A percentile compares a stretch with the other conserved stretches of the same genome.
These are phyloP conservation scores for Chamaecyparis obtusa DNA, from an alignment of 75 land plant genomes.

Conservation along the genomic window DNA sequence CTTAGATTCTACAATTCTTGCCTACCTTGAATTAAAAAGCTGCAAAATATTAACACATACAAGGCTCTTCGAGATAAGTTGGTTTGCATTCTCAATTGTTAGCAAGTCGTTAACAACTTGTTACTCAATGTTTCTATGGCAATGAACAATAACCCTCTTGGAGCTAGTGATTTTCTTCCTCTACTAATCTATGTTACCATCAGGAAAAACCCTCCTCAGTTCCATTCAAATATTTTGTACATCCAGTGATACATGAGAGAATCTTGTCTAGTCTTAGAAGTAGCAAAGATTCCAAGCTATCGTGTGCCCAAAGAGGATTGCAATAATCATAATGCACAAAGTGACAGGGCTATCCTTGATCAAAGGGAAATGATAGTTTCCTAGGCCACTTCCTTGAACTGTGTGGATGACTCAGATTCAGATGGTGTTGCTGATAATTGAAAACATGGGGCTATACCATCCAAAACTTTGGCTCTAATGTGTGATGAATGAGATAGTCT, in stretches of 20 bases:
- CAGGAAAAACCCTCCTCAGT: no score
- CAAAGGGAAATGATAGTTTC: neutral
- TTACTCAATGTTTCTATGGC: constrained; percentile 77
- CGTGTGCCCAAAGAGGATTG: neutral
- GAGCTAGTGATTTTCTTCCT: no score
- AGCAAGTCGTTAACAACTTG: constrained; percentile 87
- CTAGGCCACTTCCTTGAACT: neutral
- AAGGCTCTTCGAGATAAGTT: constrained; percentile 97
- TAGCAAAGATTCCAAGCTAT: neutral
- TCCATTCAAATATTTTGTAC: no score
- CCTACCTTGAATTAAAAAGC: no score
- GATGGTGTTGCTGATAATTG: constrained; percentile 47
- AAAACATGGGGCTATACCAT: constrained; percentile 76
- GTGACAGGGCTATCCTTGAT: constrained; percentile 2
- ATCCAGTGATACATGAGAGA: no score
- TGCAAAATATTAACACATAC: constrained; percentile 94
- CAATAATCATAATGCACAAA: constrained; percentile 1
- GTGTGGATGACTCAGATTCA: constrained; percentile 28
- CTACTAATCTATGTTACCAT: no score
- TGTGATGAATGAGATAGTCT: constrained; percentile 93
- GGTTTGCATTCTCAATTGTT: constrained; percentile 89
- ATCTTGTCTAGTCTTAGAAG: no score
- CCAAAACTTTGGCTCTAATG: constrained; percentile 93
- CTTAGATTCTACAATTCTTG: no score
- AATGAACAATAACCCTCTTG: constrained; percentile 83